Percentiles rank a stretch among this genome's conserved stretches.
Evolutionary conservation across 179 eudicot genomes (phyloP).

Genomic region (Gypsophila paniculata): DNA sequence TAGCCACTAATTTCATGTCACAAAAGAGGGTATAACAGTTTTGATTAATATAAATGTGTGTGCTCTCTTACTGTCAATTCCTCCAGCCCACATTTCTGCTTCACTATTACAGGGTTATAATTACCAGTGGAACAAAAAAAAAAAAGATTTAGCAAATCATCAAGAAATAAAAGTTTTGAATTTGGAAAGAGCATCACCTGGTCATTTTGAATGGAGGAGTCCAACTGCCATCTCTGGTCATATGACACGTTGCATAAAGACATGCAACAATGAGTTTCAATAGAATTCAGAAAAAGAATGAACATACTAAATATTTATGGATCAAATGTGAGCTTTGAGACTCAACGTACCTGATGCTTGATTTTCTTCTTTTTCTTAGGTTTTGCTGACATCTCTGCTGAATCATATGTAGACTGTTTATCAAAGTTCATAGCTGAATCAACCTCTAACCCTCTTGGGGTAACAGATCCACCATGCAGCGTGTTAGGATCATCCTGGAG

Average conservation of each 20-base stretch:
- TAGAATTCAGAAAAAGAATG: constrained; percentile 10
- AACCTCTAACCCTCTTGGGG: constrained; percentile 65
- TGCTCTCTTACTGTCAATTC: not conserved
- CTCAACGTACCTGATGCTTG: constrained; percentile 62
- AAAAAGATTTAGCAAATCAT: constrained; percentile 3
- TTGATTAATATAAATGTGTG: not conserved
- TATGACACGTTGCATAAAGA: constrained; percentile 35
- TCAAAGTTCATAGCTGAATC: constrained; percentile 66
- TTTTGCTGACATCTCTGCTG: constrained; percentile 53
- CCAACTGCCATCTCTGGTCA: constrained; percentile 72
- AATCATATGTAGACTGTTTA: constrained; percentile 58
- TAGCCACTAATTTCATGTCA: constrained; percentile 1
- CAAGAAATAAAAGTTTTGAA: not conserved
- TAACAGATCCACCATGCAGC: constrained; percentile 50
- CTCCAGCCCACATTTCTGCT: not conserved
- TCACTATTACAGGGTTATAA: not conserved
- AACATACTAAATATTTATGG: not conserved
- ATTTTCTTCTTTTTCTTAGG: constrained; percentile 82
- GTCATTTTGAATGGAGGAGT: constrained; percentile 56
- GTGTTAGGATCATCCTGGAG: constrained; percentile 86
- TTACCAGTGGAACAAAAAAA: not conserved
- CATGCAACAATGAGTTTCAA: not conserved
- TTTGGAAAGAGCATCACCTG: constrained; percentile 44
- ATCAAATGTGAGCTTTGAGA: not conserved
- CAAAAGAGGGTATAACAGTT: too few relatives aligned